Evolutionary conservation across 2,329 filamentous ascomycete species (phyloP).

Genomic region (Gaeumannomyces sp.): DNA sequence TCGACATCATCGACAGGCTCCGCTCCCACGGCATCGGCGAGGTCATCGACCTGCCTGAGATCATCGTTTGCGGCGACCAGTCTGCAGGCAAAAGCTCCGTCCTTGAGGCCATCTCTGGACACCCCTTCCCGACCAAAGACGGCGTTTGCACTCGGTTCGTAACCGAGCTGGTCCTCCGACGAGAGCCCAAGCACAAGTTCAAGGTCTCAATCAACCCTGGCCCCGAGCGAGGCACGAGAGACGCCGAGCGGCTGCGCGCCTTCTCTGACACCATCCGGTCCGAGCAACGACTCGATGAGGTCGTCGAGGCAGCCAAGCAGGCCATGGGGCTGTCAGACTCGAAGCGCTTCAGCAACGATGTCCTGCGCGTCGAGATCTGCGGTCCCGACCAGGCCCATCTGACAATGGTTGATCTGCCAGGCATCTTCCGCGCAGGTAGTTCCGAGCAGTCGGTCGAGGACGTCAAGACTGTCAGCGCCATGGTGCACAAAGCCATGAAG

Average conservation of each 20-base stretch:
- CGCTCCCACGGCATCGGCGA: constrained; percentile 30
- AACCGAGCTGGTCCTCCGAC: constrained; percentile 54
- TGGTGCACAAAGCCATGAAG: constrained; percentile 51
- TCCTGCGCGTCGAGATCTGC: constrained; percentile 41
- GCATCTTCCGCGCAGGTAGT: constrained; percentile 45
- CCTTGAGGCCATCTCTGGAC: constrained; percentile 56
- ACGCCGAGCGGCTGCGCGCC: constrained; percentile 19
- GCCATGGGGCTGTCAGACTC: constrained; percentile 42
- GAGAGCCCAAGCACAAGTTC: constrained; percentile 27
- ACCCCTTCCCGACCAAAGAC: constrained; percentile 53
- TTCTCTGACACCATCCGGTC: constrained; percentile 22
- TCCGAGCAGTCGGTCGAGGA: constrained; percentile 38
- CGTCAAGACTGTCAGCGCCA: constrained; percentile 35
- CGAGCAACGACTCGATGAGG: constrained; percentile 20
- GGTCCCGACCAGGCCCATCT: constrained; percentile 44
- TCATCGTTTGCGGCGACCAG: constrained; percentile 56
- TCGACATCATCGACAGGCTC: constrained; percentile 34
- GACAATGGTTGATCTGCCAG: constrained; percentile 54
- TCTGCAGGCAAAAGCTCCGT: constrained; percentile 60
- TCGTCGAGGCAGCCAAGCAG: constrained; percentile 34
- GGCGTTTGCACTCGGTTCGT: constrained; percentile 57
- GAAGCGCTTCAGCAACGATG: constrained; percentile 38
- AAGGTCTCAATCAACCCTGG: constrained; percentile 32
- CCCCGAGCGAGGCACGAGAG: constrained; percentile 19
- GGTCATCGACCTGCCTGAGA: constrained; percentile 36